Evolutionary conservation across 78 protist genomes (phyloP).

Genomic region (Dictyostelium firmibasis): DNA sequence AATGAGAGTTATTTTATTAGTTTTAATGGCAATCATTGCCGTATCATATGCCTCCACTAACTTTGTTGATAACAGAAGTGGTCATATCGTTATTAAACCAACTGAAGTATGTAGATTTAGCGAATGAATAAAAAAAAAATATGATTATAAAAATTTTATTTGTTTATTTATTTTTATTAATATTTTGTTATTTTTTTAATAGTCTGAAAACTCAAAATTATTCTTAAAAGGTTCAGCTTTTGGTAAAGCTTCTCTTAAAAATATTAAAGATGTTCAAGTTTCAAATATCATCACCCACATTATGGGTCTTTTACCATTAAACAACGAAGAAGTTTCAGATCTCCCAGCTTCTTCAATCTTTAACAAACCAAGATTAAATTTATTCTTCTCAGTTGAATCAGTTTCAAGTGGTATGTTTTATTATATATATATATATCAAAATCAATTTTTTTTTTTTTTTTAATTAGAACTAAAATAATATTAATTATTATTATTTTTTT

Average conservation of each 20-base stretch:
- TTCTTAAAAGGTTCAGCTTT: slow-evolving; percentile 53
- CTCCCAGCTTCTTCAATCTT: slow-evolving; percentile 60
- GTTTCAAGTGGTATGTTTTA: background rate
- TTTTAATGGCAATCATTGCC: slow-evolving; percentile 1
- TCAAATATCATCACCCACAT: slow-evolving; percentile 37
- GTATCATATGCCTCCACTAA: background rate
- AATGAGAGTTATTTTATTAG: background rate
- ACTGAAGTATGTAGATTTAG: slow-evolving; percentile 21
- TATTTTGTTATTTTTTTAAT: background rate
- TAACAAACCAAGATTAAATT: slow-evolving; percentile 70
- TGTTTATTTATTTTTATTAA: background rate
- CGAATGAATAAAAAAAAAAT: too few relatives aligned
- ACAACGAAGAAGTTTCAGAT: background rate
- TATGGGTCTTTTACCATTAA: slow-evolving; percentile 69
- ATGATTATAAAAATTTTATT: background rate
- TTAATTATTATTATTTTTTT: background rate
- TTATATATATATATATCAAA: background rate
- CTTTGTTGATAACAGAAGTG: slow-evolving; percentile 15
- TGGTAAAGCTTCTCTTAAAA: background rate
- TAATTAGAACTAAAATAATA: too few relatives aligned
- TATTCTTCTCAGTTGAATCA: slow-evolving; percentile 18
- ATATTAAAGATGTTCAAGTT: slow-evolving; percentile 37
- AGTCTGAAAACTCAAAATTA: slow-evolving; percentile 24
- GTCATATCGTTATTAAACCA: slow-evolving; percentile 55
- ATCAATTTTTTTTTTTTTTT: background rate